A percentile compares a stretch with the other conserved stretches of the same genome.
These are phyloP conservation scores for Bertia moriformis DNA, from an alignment of 2,329 filamentous ascomycete genomes.

Conservation along the genomic window DNA sequence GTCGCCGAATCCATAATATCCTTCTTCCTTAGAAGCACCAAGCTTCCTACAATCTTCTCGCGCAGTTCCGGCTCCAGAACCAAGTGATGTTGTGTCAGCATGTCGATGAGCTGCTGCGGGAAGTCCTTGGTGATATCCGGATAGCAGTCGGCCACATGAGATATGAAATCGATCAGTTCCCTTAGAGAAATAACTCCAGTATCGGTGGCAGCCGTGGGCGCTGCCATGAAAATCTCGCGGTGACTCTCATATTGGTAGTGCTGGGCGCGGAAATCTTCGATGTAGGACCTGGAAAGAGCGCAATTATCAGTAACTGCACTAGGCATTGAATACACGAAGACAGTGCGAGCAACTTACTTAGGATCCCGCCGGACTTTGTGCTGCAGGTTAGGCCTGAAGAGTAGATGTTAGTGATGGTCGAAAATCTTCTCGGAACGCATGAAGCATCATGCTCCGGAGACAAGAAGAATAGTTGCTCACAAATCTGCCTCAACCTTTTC, in stretches of 20 bases:
- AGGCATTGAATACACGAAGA: too few species aligned
- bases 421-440: too few species aligned
- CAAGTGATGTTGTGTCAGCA: constrained; percentile 70
- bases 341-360: constrained; percentile 1
- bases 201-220: constrained; percentile 63
- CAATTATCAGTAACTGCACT: too few species aligned
- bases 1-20: constrained; percentile 71
- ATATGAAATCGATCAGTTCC: constrained; percentile 83
- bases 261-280: constrained; percentile 75
- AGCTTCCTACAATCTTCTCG: constrained; percentile 84
- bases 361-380: constrained; percentile 85
- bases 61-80: constrained; percentile 70
- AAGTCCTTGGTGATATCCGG: constrained; percentile 66
- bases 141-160: constrained; percentile 89
- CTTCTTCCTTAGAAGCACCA: constrained; percentile 79
- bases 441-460: too few species aligned
- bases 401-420: constrained; percentile 15
- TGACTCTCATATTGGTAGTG: constrained; percentile 86
- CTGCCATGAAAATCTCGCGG: constrained; percentile 77
- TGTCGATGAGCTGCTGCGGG: constrained; percentile 64
- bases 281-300: constrained; percentile 54
- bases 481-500: constrained; percentile 91
- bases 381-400: constrained; percentile 67
- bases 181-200: constrained; percentile 71
- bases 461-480: constrained; percentile 30